Evolutionary conservation across 768 basidiomycete species (phyloP), one percentile per base, ranked within the genome.

Genomic region (Russula sp.): DNA sequence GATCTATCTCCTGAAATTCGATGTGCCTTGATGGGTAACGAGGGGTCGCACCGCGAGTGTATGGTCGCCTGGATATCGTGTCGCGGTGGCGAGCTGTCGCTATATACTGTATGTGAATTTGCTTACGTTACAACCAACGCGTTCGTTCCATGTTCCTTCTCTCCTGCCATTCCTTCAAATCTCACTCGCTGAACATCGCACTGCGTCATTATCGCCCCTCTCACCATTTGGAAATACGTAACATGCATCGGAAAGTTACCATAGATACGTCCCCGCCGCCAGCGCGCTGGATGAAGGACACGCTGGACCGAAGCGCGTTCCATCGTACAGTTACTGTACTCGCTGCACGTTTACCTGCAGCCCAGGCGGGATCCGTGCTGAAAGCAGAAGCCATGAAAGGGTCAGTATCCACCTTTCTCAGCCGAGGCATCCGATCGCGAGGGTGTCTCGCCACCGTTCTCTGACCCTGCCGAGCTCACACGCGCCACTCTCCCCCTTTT

Each of bases 251-350:
- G 11, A 55, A 57, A 14, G 11, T 58, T 18, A 50, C 56, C 1
- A 66, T 70, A 48, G 70, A 78, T 65, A 69, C 69, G 16, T 73
- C 76, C 37, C 80, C 81, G 10, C 84, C 86, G 3, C 54, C 76
- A 27, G 82, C 83, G 60, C 77, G 77, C 50, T 82, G 80, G 63
- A 80, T 82, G 71, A 75, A 74, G 55, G 76, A 79, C 35, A 72
- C 73, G 48, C 73, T 93, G n/a, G 84, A 93, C 75, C 82, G 80
- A 63, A 69, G 73, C 64, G 81, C 77, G 7, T 97, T 97, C 71
- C 79, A 72, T 31, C 87, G 83, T 72, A 78, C 80, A 0, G 69
- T 95, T 8, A 77, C 83, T 7, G 80, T 94, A 10, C 77, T 95
- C 37, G 89, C 87, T 27, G 85, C 80, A 22, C 81, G 84, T 27